Conservation (phyloP, 2,329 filamentous ascomycete species). For the Aspergillus niger region DNA sequence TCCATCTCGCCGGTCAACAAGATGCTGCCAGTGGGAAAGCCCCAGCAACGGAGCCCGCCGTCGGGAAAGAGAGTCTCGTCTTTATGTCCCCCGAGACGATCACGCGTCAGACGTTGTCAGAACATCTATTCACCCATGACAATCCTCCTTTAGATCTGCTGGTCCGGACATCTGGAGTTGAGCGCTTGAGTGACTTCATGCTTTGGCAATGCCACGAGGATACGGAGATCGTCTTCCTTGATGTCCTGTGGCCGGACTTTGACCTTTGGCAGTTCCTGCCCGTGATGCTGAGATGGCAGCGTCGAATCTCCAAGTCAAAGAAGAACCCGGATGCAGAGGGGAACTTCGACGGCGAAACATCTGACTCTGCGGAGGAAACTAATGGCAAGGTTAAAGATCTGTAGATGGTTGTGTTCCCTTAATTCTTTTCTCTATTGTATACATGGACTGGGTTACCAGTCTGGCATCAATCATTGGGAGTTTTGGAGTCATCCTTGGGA, state of each 20-base stretch:
- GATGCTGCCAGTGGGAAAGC: conserved; percentile 39
- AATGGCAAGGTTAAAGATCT: conserved; percentile 34
- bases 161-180: conserved; percentile 88
- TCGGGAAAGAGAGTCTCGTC: conserved; percentile 31
- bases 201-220: conserved; percentile 96
- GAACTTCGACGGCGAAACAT: conserved; percentile 57
- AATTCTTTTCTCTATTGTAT: background rate
- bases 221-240: conserved; percentile 87
- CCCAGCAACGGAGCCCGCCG: conserved; percentile 34
- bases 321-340: conserved; percentile 61
- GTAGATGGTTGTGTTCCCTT: conserved; percentile 21
- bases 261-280: conserved; percentile 91
- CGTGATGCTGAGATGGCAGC: conserved; percentile 87
- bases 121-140: conserved; percentile 83
- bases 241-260: conserved; percentile 95
- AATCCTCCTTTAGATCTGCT: conserved; percentile 89
- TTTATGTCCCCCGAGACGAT: conserved; percentile 84
- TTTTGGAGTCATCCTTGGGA: conserved; percentile 8
- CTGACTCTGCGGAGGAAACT: conserved; percentile 31
- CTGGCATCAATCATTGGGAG: conserved; percentile 3
- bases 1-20: conserved; percentile 41
- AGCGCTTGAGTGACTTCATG: conserved; percentile 95
- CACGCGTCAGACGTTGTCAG: conserved; percentile 75
- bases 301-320: conserved; percentile 64
- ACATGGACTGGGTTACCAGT: background rate